Conservation (phyloP, 2,329 filamentous ascomycete genomes). For the Tolypocladium pustulatum region DNA sequence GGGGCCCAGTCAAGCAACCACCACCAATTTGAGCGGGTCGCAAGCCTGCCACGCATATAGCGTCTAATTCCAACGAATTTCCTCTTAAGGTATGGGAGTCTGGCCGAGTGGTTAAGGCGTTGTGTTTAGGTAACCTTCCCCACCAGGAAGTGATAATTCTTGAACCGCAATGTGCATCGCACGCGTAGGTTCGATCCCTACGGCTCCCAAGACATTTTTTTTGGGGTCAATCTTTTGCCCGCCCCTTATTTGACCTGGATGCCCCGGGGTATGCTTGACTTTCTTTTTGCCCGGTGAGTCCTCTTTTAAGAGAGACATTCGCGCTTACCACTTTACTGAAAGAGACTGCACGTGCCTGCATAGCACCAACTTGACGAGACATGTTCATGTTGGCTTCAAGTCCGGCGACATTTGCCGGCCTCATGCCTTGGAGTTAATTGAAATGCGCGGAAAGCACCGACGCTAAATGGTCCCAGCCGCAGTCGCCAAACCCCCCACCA, state of each 20-base stretch:
- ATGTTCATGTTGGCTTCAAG: background rate
- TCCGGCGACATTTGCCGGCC: background rate
- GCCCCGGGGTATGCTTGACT: background rate
- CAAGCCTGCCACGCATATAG: background rate
- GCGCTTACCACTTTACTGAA: background rate
- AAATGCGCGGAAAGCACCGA: background rate
- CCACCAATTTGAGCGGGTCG: background rate
- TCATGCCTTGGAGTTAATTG: background rate
- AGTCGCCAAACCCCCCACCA: slow-evolving; percentile 3
- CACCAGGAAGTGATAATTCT: slow-evolving; percentile 9
- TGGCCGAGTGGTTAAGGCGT: slow-evolving; percentile 48
- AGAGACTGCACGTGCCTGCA: background rate
- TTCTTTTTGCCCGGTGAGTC: background rate
- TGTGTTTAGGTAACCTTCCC: slow-evolving; percentile 34
- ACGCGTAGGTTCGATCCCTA: slow-evolving; percentile 43
- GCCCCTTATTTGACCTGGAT: background rate
- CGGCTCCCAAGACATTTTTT: slow-evolving; percentile 26
- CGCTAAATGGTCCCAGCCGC: slow-evolving; percentile 2
- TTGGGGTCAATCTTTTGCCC: background rate
- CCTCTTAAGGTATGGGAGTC: slow-evolving; percentile 19
- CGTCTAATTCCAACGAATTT: background rate
- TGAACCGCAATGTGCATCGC: slow-evolving; percentile 29
- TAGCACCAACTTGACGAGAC: background rate
- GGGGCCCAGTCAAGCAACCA: background rate
- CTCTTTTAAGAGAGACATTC: background rate